A percentile compares a stretch with the other conserved stretches of the same genome.
Conservation (phyloP, 768 basidiomycete species). For the Daedalea quercina region DNA sequence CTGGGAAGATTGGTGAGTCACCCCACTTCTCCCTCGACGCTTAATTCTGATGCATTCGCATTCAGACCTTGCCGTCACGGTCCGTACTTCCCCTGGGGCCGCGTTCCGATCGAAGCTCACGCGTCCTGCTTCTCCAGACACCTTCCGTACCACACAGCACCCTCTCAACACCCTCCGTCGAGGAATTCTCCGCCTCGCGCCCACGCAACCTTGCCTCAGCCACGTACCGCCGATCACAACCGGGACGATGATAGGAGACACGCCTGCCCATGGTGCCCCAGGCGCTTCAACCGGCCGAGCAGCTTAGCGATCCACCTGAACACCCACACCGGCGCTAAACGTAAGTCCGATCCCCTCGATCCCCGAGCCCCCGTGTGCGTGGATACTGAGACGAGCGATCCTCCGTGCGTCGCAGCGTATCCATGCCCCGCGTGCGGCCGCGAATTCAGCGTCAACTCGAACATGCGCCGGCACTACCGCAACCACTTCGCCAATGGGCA, state of each 20-base stretch:
- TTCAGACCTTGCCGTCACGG: too few relatives aligned
- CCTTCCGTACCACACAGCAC: too few relatives aligned
- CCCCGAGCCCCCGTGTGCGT: neutral
- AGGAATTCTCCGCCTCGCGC: too few relatives aligned
- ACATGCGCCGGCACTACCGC: constrained; percentile 76
- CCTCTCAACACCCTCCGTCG: too few relatives aligned
- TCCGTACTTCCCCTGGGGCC: too few relatives aligned
- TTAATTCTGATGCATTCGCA: too few relatives aligned
- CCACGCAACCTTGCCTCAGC: neutral
- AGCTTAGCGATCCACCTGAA: constrained; percentile 60
- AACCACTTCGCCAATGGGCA: constrained; percentile 38
- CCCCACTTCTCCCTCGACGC: neutral
- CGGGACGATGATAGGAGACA: constrained; percentile 3
- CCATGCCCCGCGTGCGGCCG: constrained; percentile 71
- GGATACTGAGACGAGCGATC: neutral
- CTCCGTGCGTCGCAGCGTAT: constrained; percentile 41
- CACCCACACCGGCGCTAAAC: constrained; percentile 61
- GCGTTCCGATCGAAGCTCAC: too few relatives aligned
- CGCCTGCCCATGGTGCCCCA: constrained; percentile 30
- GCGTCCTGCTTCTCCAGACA: too few relatives aligned
- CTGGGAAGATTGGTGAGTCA: neutral
- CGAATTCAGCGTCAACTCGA: constrained; percentile 79
- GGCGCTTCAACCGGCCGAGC: constrained; percentile 62
- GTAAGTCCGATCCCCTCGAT: constrained; percentile 31
- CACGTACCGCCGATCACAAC: neutral